Conservation (phyloP, 768 basidiomycete genomes). For the Tulasnella sp. region DNA sequence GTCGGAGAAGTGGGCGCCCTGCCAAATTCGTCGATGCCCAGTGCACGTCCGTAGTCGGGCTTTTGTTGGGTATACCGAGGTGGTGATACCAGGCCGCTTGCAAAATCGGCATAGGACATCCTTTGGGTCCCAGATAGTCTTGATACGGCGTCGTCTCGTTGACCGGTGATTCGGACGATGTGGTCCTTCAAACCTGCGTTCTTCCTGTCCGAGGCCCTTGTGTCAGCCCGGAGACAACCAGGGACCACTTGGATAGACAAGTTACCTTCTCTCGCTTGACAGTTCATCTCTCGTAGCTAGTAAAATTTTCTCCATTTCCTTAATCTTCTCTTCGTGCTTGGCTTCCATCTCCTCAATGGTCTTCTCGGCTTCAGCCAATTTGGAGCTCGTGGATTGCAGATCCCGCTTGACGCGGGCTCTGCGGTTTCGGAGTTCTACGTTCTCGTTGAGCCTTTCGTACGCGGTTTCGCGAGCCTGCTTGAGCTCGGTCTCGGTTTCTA, state of each 20-base stretch:
- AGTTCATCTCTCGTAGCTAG: not conserved
- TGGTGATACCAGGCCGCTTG: not conserved
- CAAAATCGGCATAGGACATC: too few relatives aligned
- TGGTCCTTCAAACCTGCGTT: constrained; percentile 8
- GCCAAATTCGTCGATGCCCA: constrained; percentile 6
- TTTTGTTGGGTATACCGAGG: not conserved
- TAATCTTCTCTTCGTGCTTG: not conserved
- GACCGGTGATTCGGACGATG: not conserved
- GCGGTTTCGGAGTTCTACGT: constrained; percentile 7
- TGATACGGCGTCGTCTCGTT: constrained; percentile 6
- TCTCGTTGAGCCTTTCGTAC: constrained; percentile 4
- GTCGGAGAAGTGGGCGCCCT: not conserved
- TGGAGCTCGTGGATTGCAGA: not conserved
- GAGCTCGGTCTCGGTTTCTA: constrained; percentile 12
- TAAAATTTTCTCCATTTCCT: not conserved
- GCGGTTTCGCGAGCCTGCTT: constrained; percentile 1
- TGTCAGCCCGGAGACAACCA: not conserved
- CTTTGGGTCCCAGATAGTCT: not conserved
- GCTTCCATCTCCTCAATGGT: not conserved
- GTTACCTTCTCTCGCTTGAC: constrained; percentile 15
- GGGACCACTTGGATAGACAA: not conserved
- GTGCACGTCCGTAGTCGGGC: not conserved
- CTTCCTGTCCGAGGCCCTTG: not conserved
- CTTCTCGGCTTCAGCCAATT: not conserved
- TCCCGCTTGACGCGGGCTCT: constrained; percentile 12